Evolutionary conservation across 2,329 filamentous ascomycete genomes (phyloP), one percentile per base, ranked within the genome.

Genomic region (Aspergillus persii): DNA sequence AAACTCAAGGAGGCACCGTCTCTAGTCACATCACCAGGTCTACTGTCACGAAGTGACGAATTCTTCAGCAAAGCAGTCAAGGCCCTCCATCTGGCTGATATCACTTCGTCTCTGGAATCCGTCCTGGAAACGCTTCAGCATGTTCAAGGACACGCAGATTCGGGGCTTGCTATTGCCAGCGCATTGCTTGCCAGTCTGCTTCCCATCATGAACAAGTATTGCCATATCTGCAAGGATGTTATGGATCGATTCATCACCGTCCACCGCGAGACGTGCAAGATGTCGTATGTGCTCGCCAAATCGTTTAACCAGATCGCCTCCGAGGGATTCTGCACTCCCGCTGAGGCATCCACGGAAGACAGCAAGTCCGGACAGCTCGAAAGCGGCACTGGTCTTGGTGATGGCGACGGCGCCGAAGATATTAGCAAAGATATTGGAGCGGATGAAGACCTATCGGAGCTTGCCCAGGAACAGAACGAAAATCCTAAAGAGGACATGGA

Each of bases 381-480:
- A 75, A 87, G 87, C 41, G 96, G 96, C 15, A 98, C 93, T 9
- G 96, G 95, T 36, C 86, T 99, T 27, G 96, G 95, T 23, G 95
- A 97, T 50, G 96, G 95, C 9, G 91, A 97, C 74, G 96, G 94
- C 18, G 93, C 90, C 4, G 93, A 99, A 72, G 94, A 99, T 74
- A 98, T 99, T 64, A 98, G 93, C 76, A 98, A 99, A 73, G 95
- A 99, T 69, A 89, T 99, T 50, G 87, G 91, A 63, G 89, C 94
- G 15, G 94, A 99, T 61, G 95, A 99, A 73, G 93, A 99, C 71
- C 79, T 99, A 4, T 87, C 90, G 0, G 95, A 99, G 66, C 81
- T 99, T 49, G 94, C 95, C 0, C 91, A 97, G 69, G 84, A 87
- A 47, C 89, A 91, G 61, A 84, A 87, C 61, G 84, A 83, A 50